Evolutionary conservation across 2,329 filamentous ascomycete species (phyloP).

Genomic region (Talaromyces marneffei): DNA sequence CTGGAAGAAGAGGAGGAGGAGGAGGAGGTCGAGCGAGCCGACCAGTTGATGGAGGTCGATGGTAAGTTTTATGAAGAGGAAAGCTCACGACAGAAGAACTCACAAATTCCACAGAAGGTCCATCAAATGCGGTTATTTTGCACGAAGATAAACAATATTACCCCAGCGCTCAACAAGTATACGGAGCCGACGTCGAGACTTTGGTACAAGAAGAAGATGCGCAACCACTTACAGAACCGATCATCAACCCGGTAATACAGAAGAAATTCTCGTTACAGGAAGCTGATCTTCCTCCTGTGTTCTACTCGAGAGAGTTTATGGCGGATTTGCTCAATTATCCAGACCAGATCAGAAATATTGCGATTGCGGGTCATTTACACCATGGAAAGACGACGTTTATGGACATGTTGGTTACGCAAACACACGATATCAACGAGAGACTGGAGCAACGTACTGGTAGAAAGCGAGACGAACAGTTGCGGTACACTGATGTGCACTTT

Average conservation of each 20-base stretch:
- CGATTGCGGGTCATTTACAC: conserved; percentile 85
- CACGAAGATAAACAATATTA: conserved; percentile 99
- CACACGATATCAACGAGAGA: conserved; percentile 75
- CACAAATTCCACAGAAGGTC: conserved; percentile 57
- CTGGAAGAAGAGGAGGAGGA: conserved; percentile 57
- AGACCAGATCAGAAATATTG: conserved; percentile 88
- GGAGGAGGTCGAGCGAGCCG: conserved; percentile 56
- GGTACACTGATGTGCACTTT: conserved; percentile 90
- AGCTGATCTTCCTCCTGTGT: conserved; percentile 78
- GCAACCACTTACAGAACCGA: conserved; percentile 84
- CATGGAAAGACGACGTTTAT: conserved; percentile 97
- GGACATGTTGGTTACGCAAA: conserved; percentile 96
- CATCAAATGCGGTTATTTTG: conserved; percentile 93
- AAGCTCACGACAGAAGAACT: conserved; percentile 21
- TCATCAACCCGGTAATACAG: conserved; percentile 84
- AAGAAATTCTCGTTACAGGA: conserved; percentile 97
- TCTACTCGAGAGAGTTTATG: conserved; percentile 87
- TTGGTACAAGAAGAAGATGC: conserved; percentile 96
- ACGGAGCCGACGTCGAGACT: conserved; percentile 89
- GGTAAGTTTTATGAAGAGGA: conserved; percentile 44
- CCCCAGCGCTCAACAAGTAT: conserved; percentile 93
- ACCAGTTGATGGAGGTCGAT: conserved; percentile 89
- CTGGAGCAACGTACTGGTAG: conserved; percentile 75
- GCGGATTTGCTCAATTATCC: conserved; percentile 94
- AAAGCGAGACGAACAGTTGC: conserved; percentile 78